Evolutionary conservation across 352 stramenopile species (phyloP).

Genomic region (Globisporangium alternatum): DNA sequence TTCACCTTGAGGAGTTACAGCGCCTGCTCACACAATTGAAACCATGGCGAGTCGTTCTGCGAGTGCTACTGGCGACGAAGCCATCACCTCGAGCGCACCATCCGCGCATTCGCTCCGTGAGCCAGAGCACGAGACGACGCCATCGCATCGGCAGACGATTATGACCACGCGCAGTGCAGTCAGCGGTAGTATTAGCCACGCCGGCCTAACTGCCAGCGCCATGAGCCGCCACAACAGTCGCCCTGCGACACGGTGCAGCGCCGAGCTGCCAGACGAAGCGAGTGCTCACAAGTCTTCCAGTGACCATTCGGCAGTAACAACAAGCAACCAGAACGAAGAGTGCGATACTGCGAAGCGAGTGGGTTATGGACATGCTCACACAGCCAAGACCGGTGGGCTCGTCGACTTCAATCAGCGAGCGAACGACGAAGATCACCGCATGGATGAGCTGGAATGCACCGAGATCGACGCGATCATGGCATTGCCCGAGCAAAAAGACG

Average conservation of each 20-base stretch:
- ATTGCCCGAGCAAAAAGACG: background rate
- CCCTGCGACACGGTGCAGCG: background rate
- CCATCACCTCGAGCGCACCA: background rate
- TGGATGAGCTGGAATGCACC: constrained; percentile 1
- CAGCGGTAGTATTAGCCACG: background rate
- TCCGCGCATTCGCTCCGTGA: background rate
- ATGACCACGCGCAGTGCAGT: background rate
- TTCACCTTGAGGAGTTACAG: background rate
- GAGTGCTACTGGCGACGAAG: background rate
- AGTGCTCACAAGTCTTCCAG: background rate
- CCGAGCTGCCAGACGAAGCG: background rate
- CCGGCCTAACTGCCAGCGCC: background rate
- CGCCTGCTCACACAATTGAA: background rate
- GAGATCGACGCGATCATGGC: constrained; percentile 7
- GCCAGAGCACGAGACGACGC: background rate
- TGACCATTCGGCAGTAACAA: background rate
- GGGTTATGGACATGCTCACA: no score
- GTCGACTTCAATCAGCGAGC: background rate
- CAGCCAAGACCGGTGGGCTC: background rate
- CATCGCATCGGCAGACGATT: background rate
- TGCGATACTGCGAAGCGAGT: background rate
- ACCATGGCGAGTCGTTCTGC: background rate
- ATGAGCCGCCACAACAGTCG: background rate
- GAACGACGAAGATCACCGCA: background rate
- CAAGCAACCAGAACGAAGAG: background rate